Base-by-base conservation (phyloP, 441 rosid genomes). In the Kokia cookei region DNA sequence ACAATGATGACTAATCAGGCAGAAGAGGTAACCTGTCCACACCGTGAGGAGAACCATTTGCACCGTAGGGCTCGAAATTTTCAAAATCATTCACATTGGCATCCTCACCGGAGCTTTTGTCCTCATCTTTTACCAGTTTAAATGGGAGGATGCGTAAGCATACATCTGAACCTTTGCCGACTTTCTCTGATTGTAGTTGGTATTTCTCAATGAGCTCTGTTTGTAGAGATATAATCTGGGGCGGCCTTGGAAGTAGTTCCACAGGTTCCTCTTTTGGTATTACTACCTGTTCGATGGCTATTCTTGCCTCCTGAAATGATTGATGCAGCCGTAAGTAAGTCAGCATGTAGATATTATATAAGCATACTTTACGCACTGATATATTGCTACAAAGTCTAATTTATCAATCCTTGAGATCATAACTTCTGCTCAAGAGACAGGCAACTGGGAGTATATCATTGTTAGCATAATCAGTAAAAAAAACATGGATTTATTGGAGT, bases 201-300 rank as follows among this genome's bases (percentile, higher is more conserved):
- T 92, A 92, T 76, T 87, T 89, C 75, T 42, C 75, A 45, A 83
- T 79, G 74, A 92, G 87, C 37, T 90, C 87, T 73, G 86, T 82
- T 81, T 94, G 97, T 59, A 88, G 81, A 78, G 89, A 80, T 51
- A 94, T 76, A 60, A 91, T 85, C 53, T 77, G 73, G 7, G 83
- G 15, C 59, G 91, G 80, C 84, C 98, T 89, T 5, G 93, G 88
- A 9, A 91, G 93, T 73, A 91, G 84, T 76, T 91, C 94, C 4
- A 82, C 85, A 11, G 88, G 57, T 83, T 94, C 87, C 19, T 83
- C 91, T 72, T 85, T 82, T 7, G 91, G 93, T 65, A 94, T 89
- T 58, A 92, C 97, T 48, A 85, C 85, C 76, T 86, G 84, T 82
- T 92, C 93, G 51, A 91, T 87, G 2, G 95, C 94, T 71, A 92